Evolutionary conservation across 2,329 filamentous ascomycete species (phyloP).

Genomic region (Colletotrichum camelliae): DNA sequence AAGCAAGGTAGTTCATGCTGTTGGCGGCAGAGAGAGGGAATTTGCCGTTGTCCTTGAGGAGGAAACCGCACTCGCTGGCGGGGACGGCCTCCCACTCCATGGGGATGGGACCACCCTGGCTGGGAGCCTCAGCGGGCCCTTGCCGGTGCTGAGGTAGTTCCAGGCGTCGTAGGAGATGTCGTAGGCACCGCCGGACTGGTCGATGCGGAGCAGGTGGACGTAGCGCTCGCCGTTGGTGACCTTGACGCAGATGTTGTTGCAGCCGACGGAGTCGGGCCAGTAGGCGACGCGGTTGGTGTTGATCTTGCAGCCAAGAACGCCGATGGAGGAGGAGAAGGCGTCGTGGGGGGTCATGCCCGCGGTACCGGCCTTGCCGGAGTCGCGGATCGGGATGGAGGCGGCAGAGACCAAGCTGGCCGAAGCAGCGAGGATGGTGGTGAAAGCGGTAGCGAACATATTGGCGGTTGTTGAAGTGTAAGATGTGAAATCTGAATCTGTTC

Average conservation of each 20-base stretch:
- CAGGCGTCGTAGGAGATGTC: slow-evolving; percentile 68
- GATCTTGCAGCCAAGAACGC: slow-evolving; percentile 65
- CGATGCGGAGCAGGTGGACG: slow-evolving; percentile 63
- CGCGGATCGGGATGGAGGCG: slow-evolving; percentile 27
- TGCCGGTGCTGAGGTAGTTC: slow-evolving; percentile 61
- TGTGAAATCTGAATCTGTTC: not conserved
- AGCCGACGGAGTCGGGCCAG: slow-evolving; percentile 59
- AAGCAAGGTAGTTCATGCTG: slow-evolving; percentile 59
- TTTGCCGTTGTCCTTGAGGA: slow-evolving; percentile 52
- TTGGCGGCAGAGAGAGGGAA: slow-evolving; percentile 61
- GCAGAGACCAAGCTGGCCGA: slow-evolving; percentile 29
- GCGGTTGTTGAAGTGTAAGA: not conserved
- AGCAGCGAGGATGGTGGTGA: slow-evolving; percentile 35
- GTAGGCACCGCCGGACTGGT: slow-evolving; percentile 59
- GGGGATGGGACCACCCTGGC: slow-evolving; percentile 52
- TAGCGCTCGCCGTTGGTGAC: slow-evolving; percentile 52
- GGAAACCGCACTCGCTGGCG: slow-evolving; percentile 51
- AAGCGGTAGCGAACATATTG: slow-evolving; percentile 30
- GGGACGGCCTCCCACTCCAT: slow-evolving; percentile 57
- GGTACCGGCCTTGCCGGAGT: slow-evolving; percentile 28
- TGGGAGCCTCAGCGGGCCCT: slow-evolving; percentile 48
- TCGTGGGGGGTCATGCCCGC: slow-evolving; percentile 59
- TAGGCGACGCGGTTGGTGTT: slow-evolving; percentile 66
- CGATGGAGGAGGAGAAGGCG: slow-evolving; percentile 60
- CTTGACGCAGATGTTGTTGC: slow-evolving; percentile 62